phyloP scores from a whole-genome alignment of 1,284 basidiomycete genomes.

The Thecaphora frezii region DNA sequence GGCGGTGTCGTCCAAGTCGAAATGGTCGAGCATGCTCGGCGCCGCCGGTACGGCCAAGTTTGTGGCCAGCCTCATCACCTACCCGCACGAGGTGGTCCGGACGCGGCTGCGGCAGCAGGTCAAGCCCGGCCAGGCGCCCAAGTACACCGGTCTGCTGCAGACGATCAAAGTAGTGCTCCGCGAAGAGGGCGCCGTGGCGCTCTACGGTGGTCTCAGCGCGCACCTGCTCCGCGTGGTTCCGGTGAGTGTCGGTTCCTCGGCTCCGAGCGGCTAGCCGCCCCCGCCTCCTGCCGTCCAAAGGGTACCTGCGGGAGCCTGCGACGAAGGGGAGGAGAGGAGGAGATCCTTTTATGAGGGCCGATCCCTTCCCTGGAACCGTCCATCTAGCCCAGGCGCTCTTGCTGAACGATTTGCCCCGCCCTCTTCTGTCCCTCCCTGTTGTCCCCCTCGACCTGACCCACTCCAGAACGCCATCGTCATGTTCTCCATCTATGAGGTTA shows the following conservation, averaged over 20 bases:
- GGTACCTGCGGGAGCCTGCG: not conserved
- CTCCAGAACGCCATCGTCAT: slow-evolving; percentile 83
- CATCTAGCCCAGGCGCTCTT: not conserved
- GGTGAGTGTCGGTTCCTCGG: slow-evolving; percentile 8
- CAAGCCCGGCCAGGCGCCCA: slow-evolving; percentile 66
- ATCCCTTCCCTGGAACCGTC: too few species aligned
- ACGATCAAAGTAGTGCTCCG: slow-evolving; percentile 81
- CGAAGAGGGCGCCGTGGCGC: slow-evolving; percentile 81
- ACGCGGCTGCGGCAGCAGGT: slow-evolving; percentile 80
- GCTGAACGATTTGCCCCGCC: not conserved
- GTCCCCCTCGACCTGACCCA: not conserved
- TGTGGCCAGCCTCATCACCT: slow-evolving; percentile 61
- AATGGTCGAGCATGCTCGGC: slow-evolving; percentile 71
- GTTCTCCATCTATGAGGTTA: slow-evolving; percentile 68
- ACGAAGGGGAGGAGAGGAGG: slow-evolving; percentile 1
- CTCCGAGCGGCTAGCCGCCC: not conserved
- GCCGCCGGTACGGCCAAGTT: slow-evolving; percentile 93
- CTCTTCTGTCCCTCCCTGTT: slow-evolving; percentile 4
- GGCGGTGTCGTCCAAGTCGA: not conserved
- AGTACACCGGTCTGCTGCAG: slow-evolving; percentile 84
- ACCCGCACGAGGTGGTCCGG: slow-evolving; percentile 66
- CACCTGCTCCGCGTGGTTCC: slow-evolving; percentile 96
- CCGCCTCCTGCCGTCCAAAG: too few species aligned
- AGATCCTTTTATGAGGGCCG: too few species aligned
- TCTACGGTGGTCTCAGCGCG: slow-evolving; percentile 91